Evolutionary conservation across 345 rosid species (phyloP).

Genomic region (Abelmoschus esculentus): DNA sequence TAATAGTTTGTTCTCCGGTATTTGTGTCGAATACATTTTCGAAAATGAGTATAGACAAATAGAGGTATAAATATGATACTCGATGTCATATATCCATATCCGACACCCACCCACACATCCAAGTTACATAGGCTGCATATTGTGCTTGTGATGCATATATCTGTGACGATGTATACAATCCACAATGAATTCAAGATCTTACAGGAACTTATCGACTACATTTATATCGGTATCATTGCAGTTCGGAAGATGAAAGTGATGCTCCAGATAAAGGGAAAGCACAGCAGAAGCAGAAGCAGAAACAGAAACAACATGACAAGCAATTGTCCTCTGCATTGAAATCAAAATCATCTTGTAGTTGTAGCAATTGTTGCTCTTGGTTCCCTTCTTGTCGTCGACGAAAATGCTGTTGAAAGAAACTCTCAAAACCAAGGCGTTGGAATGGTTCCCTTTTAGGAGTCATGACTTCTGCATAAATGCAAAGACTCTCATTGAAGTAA

Average conservation of each 20-base stretch:
- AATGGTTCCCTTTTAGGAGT: not conserved
- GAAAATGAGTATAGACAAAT: not conserved
- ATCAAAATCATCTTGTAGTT: constrained; percentile 14
- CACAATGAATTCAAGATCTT: not conserved
- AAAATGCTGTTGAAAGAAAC: constrained; percentile 2
- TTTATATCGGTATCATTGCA: constrained; percentile 14
- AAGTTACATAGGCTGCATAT: not conserved
- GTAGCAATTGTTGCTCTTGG: constrained; percentile 28
- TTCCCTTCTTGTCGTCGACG: constrained; percentile 14
- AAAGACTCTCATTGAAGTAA: not conserved
- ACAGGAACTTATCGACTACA: not conserved
- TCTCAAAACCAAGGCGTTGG: not conserved
- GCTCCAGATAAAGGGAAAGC: constrained; percentile 12
- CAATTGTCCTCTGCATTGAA: not conserved
- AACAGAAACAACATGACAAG: constrained; percentile 13
- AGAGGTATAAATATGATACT: not conserved
- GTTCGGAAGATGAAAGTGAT: constrained; percentile 27
- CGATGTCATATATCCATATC: not conserved
- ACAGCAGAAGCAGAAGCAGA: constrained; percentile 8
- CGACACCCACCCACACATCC: not conserved
- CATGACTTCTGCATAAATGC: not conserved
- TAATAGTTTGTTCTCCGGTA: not conserved
- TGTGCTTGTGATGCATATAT: not conserved
- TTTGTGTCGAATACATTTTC: not conserved
- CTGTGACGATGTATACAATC: not conserved